These are phyloP conservation scores for Fusarium solani-melongenae DNA, from an alignment of 2,329 filamentous ascomycete species.

Conservation along the genomic window DNA sequence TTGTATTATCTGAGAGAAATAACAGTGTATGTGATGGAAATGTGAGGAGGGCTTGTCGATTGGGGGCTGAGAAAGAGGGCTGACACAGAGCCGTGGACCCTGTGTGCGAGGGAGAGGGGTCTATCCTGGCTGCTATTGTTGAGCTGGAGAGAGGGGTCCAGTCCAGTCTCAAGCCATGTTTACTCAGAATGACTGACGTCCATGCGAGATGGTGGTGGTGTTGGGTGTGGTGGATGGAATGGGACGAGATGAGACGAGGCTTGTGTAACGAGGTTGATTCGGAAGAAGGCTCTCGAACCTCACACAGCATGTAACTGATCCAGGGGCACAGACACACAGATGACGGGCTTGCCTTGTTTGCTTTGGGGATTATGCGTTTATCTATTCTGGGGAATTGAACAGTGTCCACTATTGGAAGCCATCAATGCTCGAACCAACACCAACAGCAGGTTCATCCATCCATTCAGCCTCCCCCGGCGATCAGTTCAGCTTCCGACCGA, in stretches of 20 bases:
- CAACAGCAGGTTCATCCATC: background rate
- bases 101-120: constrained; percentile 1
- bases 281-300: constrained; percentile 19
- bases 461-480: background rate
- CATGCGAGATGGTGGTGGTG: background rate
- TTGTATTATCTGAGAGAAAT: background rate
- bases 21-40: background rate
- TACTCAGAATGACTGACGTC: background rate
- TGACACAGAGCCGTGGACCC: constrained; percentile 29
- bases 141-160: background rate
- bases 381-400: background rate
- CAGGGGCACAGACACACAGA: constrained; percentile 1
- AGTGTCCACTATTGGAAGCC: background rate
- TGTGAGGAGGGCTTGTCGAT: background rate
- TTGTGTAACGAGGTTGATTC: constrained; percentile 10
- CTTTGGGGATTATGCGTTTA: background rate
- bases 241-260: constrained; percentile 23
- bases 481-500: background rate
- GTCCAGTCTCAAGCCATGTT: background rate
- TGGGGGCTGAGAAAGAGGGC: constrained; percentile 19
- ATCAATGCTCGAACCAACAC: background rate
- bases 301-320: constrained; percentile 3
- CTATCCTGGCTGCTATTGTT: background rate
- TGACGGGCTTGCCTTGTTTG: background rate
- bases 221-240: constrained; percentile 12